Evolutionary conservation across 1,284 basidiomycete genomes (phyloP), one percentile per base, ranked within the genome.

Genomic region (Trichosporon coremiiforme): DNA sequence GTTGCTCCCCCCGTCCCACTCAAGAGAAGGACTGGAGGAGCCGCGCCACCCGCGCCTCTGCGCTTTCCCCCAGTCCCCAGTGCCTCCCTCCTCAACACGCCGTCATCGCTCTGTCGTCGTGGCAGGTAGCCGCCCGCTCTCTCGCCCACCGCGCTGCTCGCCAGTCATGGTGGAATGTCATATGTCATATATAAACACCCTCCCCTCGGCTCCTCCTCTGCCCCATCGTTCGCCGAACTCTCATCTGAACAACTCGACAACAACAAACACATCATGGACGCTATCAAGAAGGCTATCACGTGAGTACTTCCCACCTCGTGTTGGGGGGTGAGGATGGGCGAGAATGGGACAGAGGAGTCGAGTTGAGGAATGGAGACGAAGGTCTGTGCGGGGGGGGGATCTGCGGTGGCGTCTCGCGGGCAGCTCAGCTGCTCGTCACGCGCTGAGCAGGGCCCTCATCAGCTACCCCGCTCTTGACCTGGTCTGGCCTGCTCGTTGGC

Each of bases 221-320:
- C 45, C 50, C 50, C 50, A 53, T 53, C 50, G 50, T 53, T 53
- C 45, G 15, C 41, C 15, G 41, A 45, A 47, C 50, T 53, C n/a
- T 17, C 17, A 17, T 22, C 50, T 25, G 50, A 53, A 47, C 53
- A 47, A 36, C 6, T 35, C 33, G 25, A 25, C 25, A 25, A 25
- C 55, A 22, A n/a, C 53, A 55, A 57, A 62, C 17, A 65, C 25
- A 67, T 20, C 68, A 72, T 72, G 71, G 71, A 72, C 53, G 50
- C 64, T 22, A 66, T 72, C 68, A 72, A 72, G 71, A 72, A 72
- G 71, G 63, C 64, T 33, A 65, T 72, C 45, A 64, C 68, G 71
- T 72, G 35, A 47, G 71, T 69, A 4, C 1, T 2, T n/a, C 7
- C 7, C 20, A 13, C 12, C 38, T n/a, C 10, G 45, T 5, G 45